Conservation (phyloP, 257 asterid species). For the Echites panduratus region DNA sequence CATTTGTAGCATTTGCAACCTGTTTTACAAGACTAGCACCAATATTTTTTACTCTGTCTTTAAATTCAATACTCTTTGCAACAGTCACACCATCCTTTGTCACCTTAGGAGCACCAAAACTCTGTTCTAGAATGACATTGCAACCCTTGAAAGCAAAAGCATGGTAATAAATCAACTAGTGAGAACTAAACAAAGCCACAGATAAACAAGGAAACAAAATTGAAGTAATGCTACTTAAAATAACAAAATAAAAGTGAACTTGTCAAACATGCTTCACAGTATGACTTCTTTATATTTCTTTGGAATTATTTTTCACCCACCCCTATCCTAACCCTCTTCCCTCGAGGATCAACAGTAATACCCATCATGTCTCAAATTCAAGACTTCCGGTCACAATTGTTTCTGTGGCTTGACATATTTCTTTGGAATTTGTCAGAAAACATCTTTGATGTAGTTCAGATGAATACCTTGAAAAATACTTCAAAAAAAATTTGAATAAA, state of each 20-base stretch:
- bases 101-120: constrained; percentile 53
- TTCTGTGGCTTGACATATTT: too few species aligned
- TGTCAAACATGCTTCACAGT: background rate
- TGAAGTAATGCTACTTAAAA: background rate
- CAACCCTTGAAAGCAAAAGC: constrained; percentile 30
- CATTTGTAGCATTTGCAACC: constrained; percentile 58
- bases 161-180: background rate
- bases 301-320: too few species aligned
- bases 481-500: too few species aligned
- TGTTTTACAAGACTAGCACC: constrained; percentile 60
- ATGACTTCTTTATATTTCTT: background rate
- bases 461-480: background rate
- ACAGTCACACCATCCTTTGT: constrained; percentile 59
- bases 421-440: background rate
- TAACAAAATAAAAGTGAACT: background rate
- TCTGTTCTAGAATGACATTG: constrained; percentile 49
- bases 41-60: constrained; percentile 42
- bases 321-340: too few species aligned
- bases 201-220: background rate
- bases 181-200: background rate
- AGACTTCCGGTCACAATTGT: too few species aligned
- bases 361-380: too few species aligned
- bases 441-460: background rate
- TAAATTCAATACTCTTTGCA: constrained; percentile 45
- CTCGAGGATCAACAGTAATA: too few species aligned